These are phyloP conservation scores for Termitomyces sp. DNA, from an alignment of 1,284 basidiomycete genomes.

Conservation along the genomic window DNA sequence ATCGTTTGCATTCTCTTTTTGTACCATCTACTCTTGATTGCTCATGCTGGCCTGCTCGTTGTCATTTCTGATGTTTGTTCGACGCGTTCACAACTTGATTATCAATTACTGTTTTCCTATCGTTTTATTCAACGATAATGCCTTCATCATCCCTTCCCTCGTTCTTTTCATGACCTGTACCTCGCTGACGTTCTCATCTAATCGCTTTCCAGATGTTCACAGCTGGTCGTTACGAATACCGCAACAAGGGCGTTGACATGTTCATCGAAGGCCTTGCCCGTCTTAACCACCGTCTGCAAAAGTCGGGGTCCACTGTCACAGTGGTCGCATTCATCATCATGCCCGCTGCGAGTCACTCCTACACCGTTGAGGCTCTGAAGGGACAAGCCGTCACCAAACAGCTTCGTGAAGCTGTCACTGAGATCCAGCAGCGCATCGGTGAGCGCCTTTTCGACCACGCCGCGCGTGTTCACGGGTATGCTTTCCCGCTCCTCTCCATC, in stretches of 20 bases:
- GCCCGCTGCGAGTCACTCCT: conserved; percentile 94
- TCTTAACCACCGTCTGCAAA: conserved; percentile 85
- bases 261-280: conserved; percentile 96
- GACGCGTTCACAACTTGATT: background rate
- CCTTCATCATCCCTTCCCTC: background rate
- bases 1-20: too few relatives aligned
- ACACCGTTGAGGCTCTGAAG: conserved; percentile 96
- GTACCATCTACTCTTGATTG: background rate
- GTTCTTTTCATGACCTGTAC: background rate
- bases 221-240: conserved; percentile 97
- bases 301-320: conserved; percentile 61
- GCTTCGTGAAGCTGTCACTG: conserved; percentile 88
- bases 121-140: too few relatives aligned
- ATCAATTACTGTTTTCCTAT: background rate
- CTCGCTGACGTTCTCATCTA: background rate
- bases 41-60: too few relatives aligned
- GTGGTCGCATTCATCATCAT: conserved; percentile 99
- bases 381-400: conserved; percentile 98
- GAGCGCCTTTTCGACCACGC: conserved; percentile 91
- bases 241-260: conserved; percentile 99
- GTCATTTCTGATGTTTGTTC: background rate
- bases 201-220: conserved; percentile 73
- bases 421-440: conserved; percentile 91
- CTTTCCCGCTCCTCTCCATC: conserved; percentile 10
- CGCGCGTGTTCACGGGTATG: conserved; percentile 83